A percentile compares a stretch with the other conserved stretches of the same genome.
These are phyloP conservation scores for Apophysomyces ossiformis DNA, from an alignment of 371 early-diverging fungal species.

Conservation along the genomic window DNA sequence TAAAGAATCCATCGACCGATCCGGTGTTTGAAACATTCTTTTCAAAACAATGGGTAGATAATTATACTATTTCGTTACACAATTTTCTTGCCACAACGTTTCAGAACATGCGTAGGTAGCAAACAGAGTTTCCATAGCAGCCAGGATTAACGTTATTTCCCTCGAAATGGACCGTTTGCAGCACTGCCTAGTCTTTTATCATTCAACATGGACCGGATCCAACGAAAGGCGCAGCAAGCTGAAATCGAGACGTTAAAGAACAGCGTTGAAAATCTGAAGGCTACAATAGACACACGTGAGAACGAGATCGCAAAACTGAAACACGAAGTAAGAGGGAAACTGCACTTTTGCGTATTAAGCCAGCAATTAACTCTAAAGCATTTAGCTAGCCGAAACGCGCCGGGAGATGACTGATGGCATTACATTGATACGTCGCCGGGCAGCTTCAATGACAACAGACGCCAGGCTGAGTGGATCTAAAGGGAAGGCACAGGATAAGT, in stretches of 20 bases:
- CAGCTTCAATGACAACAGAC: constrained; percentile 40
- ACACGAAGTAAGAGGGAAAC: constrained; percentile 30
- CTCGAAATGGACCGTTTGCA: constrained; percentile 20
- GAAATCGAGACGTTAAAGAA: constrained; percentile 61
- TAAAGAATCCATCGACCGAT: constrained; percentile 65
- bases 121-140: neutral
- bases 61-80: constrained; percentile 64
- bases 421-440: constrained; percentile 45
- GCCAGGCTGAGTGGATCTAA: constrained; percentile 21
- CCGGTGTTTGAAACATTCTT: constrained; percentile 69
- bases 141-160: neutral
- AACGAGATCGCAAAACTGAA: constrained; percentile 56
- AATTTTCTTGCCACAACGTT: constrained; percentile 73
- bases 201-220: constrained; percentile 63
- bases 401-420: constrained; percentile 57
- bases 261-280: constrained; percentile 55
- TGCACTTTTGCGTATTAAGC: neutral
- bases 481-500: constrained; percentile 19
- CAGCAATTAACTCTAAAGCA: neutral
- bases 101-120: constrained; percentile 67
- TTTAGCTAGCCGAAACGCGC: constrained; percentile 39
- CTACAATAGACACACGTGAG: constrained; percentile 55
- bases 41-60: constrained; percentile 70
- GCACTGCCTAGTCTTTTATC: constrained; percentile 66
- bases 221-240: constrained; percentile 59